These are phyloP conservation scores for Ailanthus altissimus DNA, from an alignment of 345 rosid genomes.

Conservation along the genomic window DNA sequence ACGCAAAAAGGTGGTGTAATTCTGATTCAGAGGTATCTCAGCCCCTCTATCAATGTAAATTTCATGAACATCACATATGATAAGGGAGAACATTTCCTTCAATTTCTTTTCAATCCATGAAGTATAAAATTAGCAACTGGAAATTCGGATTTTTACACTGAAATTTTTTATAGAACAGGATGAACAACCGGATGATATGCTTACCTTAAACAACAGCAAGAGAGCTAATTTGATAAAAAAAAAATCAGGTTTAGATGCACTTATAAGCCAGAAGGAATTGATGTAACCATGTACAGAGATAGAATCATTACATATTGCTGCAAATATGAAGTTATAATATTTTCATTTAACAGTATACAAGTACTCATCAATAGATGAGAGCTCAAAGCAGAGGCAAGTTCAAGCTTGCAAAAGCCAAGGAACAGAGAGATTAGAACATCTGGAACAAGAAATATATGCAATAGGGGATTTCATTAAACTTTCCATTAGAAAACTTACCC, in stretches of 20 bases:
- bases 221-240: neutral
- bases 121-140: neutral
- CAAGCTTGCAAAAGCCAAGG: neutral
- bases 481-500: neutral
- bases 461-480: neutral
- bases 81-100: neutral
- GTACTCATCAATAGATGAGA: neutral
- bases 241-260: neutral
- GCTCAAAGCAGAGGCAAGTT: slow-evolving; percentile 8
- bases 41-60: neutral
- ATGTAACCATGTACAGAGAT: neutral
- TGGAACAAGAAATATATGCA: neutral
- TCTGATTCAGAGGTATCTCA: neutral
- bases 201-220: slow-evolving; percentile 2
- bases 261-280: neutral
- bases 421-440: neutral
- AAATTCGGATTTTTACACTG: neutral
- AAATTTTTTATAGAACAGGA: neutral
- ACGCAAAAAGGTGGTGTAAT: neutral
- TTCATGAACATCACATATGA: neutral
- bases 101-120: neutral
- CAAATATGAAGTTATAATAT: neutral
- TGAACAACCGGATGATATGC: neutral
- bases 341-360: neutral
- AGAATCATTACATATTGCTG: neutral